phyloP scores from a whole-genome alignment of 2,329 filamentous ascomycete species.

The Westerdykella aurantiaca region DNA sequence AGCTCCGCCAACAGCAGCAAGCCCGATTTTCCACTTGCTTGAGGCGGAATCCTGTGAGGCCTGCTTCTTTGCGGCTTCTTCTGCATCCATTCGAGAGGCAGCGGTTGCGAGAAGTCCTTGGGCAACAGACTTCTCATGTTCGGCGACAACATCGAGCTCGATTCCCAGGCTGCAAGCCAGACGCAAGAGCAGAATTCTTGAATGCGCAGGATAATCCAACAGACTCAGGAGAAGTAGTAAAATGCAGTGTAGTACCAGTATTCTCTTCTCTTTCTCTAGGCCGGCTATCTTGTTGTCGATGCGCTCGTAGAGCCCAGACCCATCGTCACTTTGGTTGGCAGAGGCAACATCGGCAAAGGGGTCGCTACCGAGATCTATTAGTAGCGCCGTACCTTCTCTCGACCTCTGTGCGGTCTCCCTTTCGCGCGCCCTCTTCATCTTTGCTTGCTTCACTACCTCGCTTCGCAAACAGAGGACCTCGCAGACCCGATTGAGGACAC shows the following conservation, averaged over 20 bases:
- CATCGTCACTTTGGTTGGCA: conserved; percentile 4
- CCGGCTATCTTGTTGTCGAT: conserved; percentile 33
- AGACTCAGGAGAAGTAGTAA: conserved; percentile 67
- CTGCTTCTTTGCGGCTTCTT: conserved; percentile 67
- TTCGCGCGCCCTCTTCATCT: conserved; percentile 28
- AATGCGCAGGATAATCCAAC: conserved; percentile 68
- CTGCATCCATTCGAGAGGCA: conserved; percentile 64
- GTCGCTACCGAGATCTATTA: conserved; percentile 25
- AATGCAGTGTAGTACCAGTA: conserved; percentile 64
- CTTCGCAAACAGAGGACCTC: conserved; percentile 50
- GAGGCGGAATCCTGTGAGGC: conserved; percentile 58
- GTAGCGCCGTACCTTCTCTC: conserved; percentile 18
- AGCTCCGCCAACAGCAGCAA: conserved; percentile 81
- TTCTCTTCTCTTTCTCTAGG: conserved; percentile 47
- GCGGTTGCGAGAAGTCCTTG: conserved; percentile 62
- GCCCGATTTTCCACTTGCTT: conserved; percentile 71
- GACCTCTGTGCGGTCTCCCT: conserved; percentile 14
- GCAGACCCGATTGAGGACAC: conserved; percentile 62
- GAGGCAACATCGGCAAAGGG: conserved; percentile 13
- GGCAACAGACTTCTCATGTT: conserved; percentile 70
- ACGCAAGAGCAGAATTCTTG: conserved; percentile 64
- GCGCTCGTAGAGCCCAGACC: conserved; percentile 24
- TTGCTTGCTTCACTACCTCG: conserved; percentile 25
- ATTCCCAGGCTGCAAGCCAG: conserved; percentile 64
- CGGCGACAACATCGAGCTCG: conserved; percentile 55